Evolutionary conservation across 352 stramenopile genomes (phyloP).

Genomic region (Thraustochytrium striatum): DNA sequence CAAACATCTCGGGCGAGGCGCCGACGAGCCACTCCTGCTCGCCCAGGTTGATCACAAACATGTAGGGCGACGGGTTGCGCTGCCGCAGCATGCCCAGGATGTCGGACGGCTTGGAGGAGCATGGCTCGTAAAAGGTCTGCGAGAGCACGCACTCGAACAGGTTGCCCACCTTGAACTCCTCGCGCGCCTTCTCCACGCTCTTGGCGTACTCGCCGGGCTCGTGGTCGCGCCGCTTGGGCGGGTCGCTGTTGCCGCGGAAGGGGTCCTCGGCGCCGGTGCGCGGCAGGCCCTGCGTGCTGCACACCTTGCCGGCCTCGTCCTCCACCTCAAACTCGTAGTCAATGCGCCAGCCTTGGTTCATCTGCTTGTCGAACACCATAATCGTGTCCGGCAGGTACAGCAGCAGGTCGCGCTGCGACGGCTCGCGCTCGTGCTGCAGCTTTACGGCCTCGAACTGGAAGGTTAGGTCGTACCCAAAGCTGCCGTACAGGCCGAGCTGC

Average conservation of each 20-base stretch:
- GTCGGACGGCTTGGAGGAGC: conserved; percentile 38
- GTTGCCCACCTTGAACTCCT: conserved; percentile 76
- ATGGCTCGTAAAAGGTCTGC: conserved; percentile 68
- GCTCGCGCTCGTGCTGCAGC: conserved; percentile 61
- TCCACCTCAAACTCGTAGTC: conserved; percentile 71
- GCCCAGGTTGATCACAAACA: conserved; percentile 78
- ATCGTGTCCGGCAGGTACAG: conserved; percentile 77
- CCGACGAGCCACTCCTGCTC: conserved; percentile 69
- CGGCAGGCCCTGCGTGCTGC: background rate
- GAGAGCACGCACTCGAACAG: conserved; percentile 78
- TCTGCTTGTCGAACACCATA: conserved; percentile 72
- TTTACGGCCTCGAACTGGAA: conserved; percentile 80
- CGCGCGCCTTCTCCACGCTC: conserved; percentile 66
- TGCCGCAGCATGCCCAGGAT: conserved; percentile 48
- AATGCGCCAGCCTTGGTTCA: conserved; percentile 68
- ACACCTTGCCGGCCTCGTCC: background rate
- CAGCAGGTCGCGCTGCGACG: conserved; percentile 67
- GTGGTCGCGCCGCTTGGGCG: conserved; percentile 59
- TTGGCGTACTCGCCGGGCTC: conserved; percentile 58
- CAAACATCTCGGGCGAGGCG: conserved; percentile 81
- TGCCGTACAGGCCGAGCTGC: conserved; percentile 74
- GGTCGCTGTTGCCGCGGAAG: conserved; percentile 51
- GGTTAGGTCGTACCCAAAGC: conserved; percentile 80
- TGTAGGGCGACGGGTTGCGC: conserved; percentile 74
- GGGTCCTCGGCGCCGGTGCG: conserved; percentile 43